Evolutionary conservation across 441 rosid genomes (phyloP).

Genomic region (Corymbia calophylla): DNA sequence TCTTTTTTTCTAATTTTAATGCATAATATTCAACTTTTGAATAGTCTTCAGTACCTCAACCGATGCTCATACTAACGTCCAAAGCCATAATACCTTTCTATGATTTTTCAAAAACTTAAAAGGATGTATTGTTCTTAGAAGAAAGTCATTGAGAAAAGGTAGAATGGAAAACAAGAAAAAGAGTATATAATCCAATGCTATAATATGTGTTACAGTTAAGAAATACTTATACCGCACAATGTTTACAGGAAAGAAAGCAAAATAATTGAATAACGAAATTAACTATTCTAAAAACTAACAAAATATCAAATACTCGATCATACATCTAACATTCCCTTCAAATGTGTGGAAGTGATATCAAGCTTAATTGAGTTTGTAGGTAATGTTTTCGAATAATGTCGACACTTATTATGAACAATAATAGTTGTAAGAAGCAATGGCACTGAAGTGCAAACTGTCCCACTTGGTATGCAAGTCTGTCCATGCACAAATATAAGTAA

Average conservation of each 20-base stretch:
- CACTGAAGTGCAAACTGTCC: not conserved
- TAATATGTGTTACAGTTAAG: not conserved
- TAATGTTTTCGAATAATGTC: not conserved
- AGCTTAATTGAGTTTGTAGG: not conserved
- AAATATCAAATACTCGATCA: not conserved
- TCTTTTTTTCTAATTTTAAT: not conserved
- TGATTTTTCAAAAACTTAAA: not conserved
- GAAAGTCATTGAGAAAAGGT: not conserved
- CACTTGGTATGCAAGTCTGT: not conserved
- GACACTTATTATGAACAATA: not conserved
- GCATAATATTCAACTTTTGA: not conserved
- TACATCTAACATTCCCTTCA: not conserved
- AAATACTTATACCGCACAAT: not conserved
- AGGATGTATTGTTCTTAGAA: not conserved
- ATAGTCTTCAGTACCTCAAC: not conserved
- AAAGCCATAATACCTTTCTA: not conserved
- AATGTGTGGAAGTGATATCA: not conserved
- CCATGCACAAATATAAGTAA: not conserved
- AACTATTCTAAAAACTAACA: not conserved
- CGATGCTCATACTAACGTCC: not conserved
- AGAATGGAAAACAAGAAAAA: not conserved
- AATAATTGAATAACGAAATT: not conserved
- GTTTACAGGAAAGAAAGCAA: not conserved
- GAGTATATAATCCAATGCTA: not conserved
- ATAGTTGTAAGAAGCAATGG: not conserved